These are phyloP conservation scores for Saturnispora sanitii DNA, from an alignment of 805 yeast species.

Conservation along the genomic window DNA sequence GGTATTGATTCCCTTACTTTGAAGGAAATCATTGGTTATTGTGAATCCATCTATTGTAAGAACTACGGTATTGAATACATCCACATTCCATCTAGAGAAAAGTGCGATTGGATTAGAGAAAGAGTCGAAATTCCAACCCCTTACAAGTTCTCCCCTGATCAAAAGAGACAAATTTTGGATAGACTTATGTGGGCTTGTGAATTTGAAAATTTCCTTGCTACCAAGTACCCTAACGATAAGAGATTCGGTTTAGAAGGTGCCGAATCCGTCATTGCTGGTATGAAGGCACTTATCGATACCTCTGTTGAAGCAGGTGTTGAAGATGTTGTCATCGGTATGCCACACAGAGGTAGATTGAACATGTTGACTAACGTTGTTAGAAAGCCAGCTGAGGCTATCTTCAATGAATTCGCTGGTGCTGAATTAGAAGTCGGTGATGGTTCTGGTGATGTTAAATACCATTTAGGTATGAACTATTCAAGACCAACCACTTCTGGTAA, in stretches of 20 bases:
- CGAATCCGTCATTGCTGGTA: constrained; percentile 92
- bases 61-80: constrained; percentile 90
- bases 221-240: constrained; percentile 96
- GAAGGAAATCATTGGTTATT: constrained; percentile 63
- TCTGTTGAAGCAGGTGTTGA: constrained; percentile 89
- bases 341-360: constrained; percentile 98
- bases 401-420: constrained; percentile 91
- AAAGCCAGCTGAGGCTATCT: constrained; percentile 96
- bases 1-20: constrained; percentile 56
- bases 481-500: constrained; percentile 99
- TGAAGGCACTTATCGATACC: constrained; percentile 89
- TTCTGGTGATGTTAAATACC: constrained; percentile 98
- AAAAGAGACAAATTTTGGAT: constrained; percentile 93
- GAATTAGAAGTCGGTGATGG: constrained; percentile 80
- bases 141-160: constrained; percentile 70
- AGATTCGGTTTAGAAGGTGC: constrained; percentile 99
- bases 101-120: constrained; percentile 98
- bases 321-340: constrained; percentile 97
- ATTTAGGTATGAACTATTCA: constrained; percentile 97
- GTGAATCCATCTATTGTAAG: constrained; percentile 81
- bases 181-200: constrained; percentile 94
- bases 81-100: constrained; percentile 89
- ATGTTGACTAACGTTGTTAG: constrained; percentile 97
- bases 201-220: constrained; percentile 84
- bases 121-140: constrained; percentile 90